Base-by-base conservation (phyloP, 768 basidiomycete genomes). In the Collybia sp. region DNA sequence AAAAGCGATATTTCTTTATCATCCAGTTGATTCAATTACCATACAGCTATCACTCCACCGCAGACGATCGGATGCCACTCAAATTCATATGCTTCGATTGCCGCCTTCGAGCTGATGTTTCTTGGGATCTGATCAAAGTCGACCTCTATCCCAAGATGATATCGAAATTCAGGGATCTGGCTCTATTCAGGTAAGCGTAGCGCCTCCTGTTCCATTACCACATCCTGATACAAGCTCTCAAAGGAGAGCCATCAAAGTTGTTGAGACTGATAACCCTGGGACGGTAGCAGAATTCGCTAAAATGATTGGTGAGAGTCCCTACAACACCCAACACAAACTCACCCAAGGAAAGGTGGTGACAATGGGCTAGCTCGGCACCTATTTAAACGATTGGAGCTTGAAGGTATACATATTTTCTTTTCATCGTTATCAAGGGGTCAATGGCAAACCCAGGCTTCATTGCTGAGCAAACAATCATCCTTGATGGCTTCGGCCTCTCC, bases 21-120 rank as follows among this genome's bases (percentile, higher is more conserved):
- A 10, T 36, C 11, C 18, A 19, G 10, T 38, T 33, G 15, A 40
- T 15, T 43, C 15, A 51, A 31, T 20, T 40, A 40, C 11, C 12
- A 15, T 35, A 5, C 48, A 87, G 85, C 20, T 91, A 77, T 60
- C 85, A 90, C 55, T 75, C 77, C 5, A 61, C 61, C 3, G 58
- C 71, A 17, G 88, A 88, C 52, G 51, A 58, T 18, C 76, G 81
- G 11, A 66, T 90, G 36, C 87, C 85, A 2, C 45, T 59, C 0
- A 67, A 71, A 47, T 90, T 88, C 51, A 56, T 75, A 20, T 92
- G 88, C 64, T 85, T 90, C 61, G 82, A 86, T 53, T 92, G 89
- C 60, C 82, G 86, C 30, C 70, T 86, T 39, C 77, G 72, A 41
- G 74, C 71, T 11, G 85, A 87, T 53, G 63, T 72, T 33, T 80